phyloP scores from a whole-genome alignment of 768 basidiomycete species.

The Tricholoma hemisulphureum region DNA sequence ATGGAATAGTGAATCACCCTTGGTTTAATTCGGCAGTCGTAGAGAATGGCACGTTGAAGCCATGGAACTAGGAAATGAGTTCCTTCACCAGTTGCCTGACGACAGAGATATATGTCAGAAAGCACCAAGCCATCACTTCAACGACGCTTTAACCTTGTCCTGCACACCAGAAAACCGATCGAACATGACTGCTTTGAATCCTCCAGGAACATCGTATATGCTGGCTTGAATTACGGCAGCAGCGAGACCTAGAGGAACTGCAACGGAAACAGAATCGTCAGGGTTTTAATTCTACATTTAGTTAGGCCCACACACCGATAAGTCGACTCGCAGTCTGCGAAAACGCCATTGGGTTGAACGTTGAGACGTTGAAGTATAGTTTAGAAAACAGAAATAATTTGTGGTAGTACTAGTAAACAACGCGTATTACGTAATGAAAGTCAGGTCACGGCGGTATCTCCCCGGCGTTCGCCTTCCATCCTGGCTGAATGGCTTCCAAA shows the following conservation, averaged over 20 bases:
- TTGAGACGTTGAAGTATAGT: background rate
- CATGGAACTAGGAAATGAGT: conserved; percentile 96
- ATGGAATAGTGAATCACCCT: conserved; percentile 50
- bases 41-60: conserved; percentile 94
- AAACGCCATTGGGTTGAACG: conserved; percentile 46
- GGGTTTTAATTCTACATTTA: background rate
- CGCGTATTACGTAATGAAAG: background rate
- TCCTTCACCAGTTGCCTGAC: conserved; percentile 84
- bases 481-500: conserved; percentile 89
- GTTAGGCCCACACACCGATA: conserved; percentile 36
- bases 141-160: conserved; percentile 52
- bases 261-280: background rate
- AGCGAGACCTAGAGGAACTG: conserved; percentile 51
- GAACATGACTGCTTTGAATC: conserved; percentile 96
- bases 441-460: conserved; percentile 39
- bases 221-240: conserved; percentile 48
- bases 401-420: too few relatives aligned
- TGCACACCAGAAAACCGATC: conserved; percentile 94
- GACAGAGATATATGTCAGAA: conserved; percentile 1
- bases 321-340: conserved; percentile 48
- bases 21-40: conserved; percentile 97
- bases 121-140: background rate
- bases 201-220: conserved; percentile 79
- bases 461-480: conserved; percentile 69
- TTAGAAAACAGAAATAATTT: background rate